These are phyloP conservation scores for Curvularia eragrostidis DNA, from an alignment of 2,329 filamentous ascomycete species.

Conservation along the genomic window DNA sequence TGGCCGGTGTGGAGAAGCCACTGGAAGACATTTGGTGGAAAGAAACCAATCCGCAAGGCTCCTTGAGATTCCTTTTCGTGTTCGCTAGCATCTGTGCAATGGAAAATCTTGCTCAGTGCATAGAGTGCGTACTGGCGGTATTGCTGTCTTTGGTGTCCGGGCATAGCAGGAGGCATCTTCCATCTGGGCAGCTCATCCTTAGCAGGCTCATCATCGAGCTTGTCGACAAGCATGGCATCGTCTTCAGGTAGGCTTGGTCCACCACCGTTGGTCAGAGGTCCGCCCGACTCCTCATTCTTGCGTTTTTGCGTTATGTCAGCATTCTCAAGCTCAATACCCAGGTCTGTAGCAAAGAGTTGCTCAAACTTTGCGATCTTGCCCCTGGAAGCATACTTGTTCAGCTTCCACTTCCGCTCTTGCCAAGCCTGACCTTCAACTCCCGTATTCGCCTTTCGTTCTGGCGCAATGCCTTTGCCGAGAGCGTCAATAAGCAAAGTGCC, in stretches of 20 bases:
- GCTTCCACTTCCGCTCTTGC: slow-evolving; percentile 38
- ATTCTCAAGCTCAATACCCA: slow-evolving; percentile 45
- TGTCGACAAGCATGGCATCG: slow-evolving; percentile 25
- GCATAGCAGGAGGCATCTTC: slow-evolving; percentile 47
- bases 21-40: slow-evolving; percentile 61
- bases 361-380: slow-evolving; percentile 53
- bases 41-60: slow-evolving; percentile 53
- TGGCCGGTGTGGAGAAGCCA: slow-evolving; percentile 66
- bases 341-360: slow-evolving; percentile 45
- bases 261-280: slow-evolving; percentile 31
- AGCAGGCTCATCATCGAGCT: slow-evolving; percentile 23
- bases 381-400: slow-evolving; percentile 48
- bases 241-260: slow-evolving; percentile 27
- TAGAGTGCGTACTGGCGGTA: slow-evolving; percentile 71
- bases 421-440: slow-evolving; percentile 31
- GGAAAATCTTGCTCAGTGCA: slow-evolving; percentile 58
- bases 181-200: slow-evolving; percentile 55
- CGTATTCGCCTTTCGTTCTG: slow-evolving; percentile 7
- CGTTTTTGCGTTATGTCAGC: slow-evolving; percentile 25
- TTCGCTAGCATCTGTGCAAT: slow-evolving; percentile 27
- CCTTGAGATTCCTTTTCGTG: slow-evolving; percentile 16
- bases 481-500: slow-evolving; percentile 73
- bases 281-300: slow-evolving; percentile 30
- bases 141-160: slow-evolving; percentile 59
- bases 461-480: slow-evolving; percentile 67